A percentile compares a stretch with the other conserved stretches of the same genome.
phyloP scores from a whole-genome alignment of 78 protist genomes.

The Mantamonas sphyraenae region DNA sequence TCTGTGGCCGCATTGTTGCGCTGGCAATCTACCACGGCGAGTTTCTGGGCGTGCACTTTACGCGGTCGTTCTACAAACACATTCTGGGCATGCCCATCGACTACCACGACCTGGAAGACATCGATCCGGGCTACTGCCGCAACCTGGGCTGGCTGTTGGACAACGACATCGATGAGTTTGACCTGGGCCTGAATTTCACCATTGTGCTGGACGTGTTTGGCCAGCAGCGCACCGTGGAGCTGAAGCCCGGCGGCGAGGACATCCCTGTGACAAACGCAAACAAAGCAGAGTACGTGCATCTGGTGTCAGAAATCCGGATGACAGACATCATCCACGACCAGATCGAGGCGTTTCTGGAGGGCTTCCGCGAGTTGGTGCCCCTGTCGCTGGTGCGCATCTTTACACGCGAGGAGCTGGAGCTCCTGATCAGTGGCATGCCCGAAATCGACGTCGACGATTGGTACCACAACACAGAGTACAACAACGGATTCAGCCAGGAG shows the following conservation, averaged over 20 bases:
- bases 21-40: slow-evolving; percentile 42
- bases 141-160: slow-evolving; percentile 16
- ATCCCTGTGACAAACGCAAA: slow-evolving; percentile 42
- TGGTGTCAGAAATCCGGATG: slow-evolving; percentile 16
- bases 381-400: slow-evolving; percentile 17
- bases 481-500: background rate
- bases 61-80: slow-evolving; percentile 53
- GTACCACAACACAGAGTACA: background rate
- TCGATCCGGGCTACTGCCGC: slow-evolving; percentile 32
- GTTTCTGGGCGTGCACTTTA: slow-evolving; percentile 39
- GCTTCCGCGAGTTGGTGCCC: slow-evolving; percentile 45
- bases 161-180: slow-evolving; percentile 10
- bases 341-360: slow-evolving; percentile 6
- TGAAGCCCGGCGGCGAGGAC: slow-evolving; percentile 22
- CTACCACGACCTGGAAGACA: slow-evolving; percentile 26
- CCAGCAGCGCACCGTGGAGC: slow-evolving; percentile 11
- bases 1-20: slow-evolving; percentile 28
- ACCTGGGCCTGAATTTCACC: slow-evolving; percentile 16
- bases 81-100: slow-evolving; percentile 35
- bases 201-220: slow-evolving; percentile 23
- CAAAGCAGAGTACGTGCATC: slow-evolving; percentile 36
- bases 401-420: slow-evolving; percentile 36
- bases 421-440: slow-evolving; percentile 28
- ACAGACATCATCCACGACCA: slow-evolving; percentile 12
- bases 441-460: slow-evolving; percentile 33